Evolutionary conservation across 805 yeast species (phyloP), one percentile per base, ranked within the genome.

Genomic region (Danielozyma ontarioensis): DNA sequence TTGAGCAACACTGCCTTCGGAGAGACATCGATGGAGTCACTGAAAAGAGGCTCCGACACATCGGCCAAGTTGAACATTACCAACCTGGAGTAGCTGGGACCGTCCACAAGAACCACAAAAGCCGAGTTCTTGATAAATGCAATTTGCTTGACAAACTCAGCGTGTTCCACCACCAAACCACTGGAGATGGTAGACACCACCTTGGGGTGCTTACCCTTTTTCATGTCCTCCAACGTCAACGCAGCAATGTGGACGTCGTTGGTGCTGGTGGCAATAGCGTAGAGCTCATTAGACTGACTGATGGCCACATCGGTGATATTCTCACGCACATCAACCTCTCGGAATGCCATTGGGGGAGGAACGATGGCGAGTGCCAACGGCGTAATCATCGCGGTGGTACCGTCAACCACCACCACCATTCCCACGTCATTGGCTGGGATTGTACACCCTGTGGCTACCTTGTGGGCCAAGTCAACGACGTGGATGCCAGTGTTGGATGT

Each of bases 301-400:
- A 79, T 74, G 1, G 95, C 83, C 27, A 76, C 73, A 48, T 83
- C 86, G 14, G 69, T 54, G 5, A 87, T 76, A 36, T 75, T 75
- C 1, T 37, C 42, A 6, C 65, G 67, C 10, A 78, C 61, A 7
- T 70, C 74, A 32, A 86, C 57, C 31, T 79, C 84, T 37, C 94
- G 71, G 51, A 72, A 81, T 16, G 85, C 72, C 52, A 86, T 77
- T 27, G 99, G 99, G 1, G 99, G 99, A 3, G 99, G 99, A 8
- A 87, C 90, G 52, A 80, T 87, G 2, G 96, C 95, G 19, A 80
- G 53, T 1, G 83, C 71, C 24, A 93, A 66, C 0, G 97, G 97
- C 0, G 98, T 90, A 15, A 88, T 60, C 44, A 78, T 75, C 11
- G 81, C 74, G 10, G 71, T 68, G 1, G 56, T 46, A 2, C 96